Conservation (phyloP, 2,329 filamentous ascomycete species). For the Alternaria incomplexa region DNA sequence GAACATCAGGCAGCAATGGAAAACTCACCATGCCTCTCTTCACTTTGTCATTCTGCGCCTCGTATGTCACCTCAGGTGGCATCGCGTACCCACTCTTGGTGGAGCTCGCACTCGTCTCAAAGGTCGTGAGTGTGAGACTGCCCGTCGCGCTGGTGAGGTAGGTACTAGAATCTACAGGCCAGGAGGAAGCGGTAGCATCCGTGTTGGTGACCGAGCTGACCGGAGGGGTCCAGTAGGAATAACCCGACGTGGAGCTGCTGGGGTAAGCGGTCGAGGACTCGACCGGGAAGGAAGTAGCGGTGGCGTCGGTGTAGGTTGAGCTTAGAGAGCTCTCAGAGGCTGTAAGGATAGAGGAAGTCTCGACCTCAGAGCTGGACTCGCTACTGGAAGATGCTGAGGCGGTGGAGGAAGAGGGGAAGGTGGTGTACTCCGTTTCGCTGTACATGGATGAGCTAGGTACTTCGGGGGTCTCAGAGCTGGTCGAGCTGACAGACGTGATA, state of each 20-base stretch:
- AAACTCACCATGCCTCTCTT: constrained; percentile 9
- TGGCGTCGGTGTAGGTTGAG: constrained; percentile 6
- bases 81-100: constrained; percentile 8
- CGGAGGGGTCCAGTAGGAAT: background rate
- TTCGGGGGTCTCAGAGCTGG: background rate
- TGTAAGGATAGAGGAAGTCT: background rate
- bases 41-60: background rate
- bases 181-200: constrained; percentile 4
- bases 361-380: background rate
- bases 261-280: background rate
- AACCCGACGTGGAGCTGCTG: background rate
- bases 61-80: constrained; percentile 1
- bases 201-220: background rate
- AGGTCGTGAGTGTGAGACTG: constrained; percentile 5
- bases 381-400: background rate
- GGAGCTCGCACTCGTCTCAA: constrained; percentile 13
- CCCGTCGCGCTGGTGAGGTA: background rate
- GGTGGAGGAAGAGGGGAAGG: background rate
- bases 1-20: background rate
- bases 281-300: constrained; percentile 1
- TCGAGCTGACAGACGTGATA: background rate
- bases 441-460: background rate
- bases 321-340: background rate
- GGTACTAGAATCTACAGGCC: background rate
- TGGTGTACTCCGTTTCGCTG: background rate